These are phyloP conservation scores for Daldinia vernicosa DNA, from an alignment of 495 filamentous ascomycete species.

Conservation along the genomic window DNA sequence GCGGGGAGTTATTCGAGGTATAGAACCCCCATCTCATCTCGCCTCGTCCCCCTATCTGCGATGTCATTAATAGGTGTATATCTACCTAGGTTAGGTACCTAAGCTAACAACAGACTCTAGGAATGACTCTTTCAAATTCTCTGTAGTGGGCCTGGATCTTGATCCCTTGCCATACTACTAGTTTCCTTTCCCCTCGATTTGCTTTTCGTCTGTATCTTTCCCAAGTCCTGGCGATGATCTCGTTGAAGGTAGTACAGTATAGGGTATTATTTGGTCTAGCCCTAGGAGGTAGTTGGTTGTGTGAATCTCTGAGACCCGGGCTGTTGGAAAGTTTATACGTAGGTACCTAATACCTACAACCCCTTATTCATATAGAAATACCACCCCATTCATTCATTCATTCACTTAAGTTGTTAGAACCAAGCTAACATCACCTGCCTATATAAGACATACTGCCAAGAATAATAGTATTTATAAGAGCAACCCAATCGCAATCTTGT, in stretches of 20 bases:
- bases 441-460: too few species aligned
- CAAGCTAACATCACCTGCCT: too few species aligned
- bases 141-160: constrained; percentile 76
- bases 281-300: not conserved
- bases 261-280: not conserved
- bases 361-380: too few species aligned
- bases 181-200: not conserved
- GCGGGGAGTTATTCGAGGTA: constrained; percentile 78
- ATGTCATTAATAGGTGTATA: not conserved
- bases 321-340: not conserved
- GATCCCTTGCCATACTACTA: constrained; percentile 71
- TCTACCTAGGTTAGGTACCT: too few species aligned
- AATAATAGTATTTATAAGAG: not conserved
- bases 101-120: constrained; percentile 43
- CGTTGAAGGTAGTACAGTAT: not conserved
- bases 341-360: too few species aligned
- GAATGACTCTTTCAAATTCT: constrained; percentile 82
- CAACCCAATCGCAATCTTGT: constrained; percentile 18
- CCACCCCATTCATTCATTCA: too few species aligned
- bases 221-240: not conserved
- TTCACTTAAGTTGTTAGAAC: too few species aligned
- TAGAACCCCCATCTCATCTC: constrained; percentile 4
- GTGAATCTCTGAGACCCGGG: not conserved
- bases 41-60: not conserved
- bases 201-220: not conserved